Conservation (phyloP, 805 yeast genomes). For the Metschnikowia reukaufii region DNA sequence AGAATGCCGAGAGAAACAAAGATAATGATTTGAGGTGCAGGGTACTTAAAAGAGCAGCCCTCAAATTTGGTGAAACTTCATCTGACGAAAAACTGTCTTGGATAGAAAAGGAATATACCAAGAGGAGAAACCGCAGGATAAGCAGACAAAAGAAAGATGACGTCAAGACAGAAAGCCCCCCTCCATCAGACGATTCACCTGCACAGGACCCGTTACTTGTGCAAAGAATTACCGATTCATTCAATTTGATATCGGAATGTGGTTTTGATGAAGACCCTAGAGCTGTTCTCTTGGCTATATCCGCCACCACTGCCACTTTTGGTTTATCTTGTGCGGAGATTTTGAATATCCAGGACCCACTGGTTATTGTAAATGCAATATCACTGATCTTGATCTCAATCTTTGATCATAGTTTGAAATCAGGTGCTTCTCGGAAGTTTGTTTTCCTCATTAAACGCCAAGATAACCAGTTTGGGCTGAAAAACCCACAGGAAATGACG, state of each 20-base stretch:
- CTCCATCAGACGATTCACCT: constrained; percentile 8
- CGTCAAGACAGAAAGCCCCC: constrained; percentile 7
- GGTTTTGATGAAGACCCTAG: constrained; percentile 34
- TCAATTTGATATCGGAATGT: constrained; percentile 36
- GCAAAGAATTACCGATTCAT: constrained; percentile 33
- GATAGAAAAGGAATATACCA: constrained; percentile 72
- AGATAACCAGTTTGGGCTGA: constrained; percentile 1
- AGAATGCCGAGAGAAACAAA: constrained; percentile 75
- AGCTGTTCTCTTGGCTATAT: constrained; percentile 25
- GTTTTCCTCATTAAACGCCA: constrained; percentile 16
- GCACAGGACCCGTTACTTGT: constrained; percentile 27
- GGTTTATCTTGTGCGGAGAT: constrained; percentile 10
- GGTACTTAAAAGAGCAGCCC: constrained; percentile 68
- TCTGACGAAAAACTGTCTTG: constrained; percentile 58
- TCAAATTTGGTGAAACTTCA: constrained; percentile 61
- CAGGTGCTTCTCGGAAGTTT: constrained; percentile 14
- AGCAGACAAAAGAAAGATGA: constrained; percentile 42
- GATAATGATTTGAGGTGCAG: constrained; percentile 85
- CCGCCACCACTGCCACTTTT: constrained; percentile 25
- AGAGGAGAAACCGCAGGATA: constrained; percentile 60
- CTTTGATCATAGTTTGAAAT: constrained; percentile 14
- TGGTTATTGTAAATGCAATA: constrained; percentile 8
- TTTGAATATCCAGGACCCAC: constrained; percentile 7
- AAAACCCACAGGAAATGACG: neutral
- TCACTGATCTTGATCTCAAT: constrained; percentile 12